Evolutionary conservation across 495 filamentous ascomycete species (phyloP).

Genomic region (Aspergillus hancockii): DNA sequence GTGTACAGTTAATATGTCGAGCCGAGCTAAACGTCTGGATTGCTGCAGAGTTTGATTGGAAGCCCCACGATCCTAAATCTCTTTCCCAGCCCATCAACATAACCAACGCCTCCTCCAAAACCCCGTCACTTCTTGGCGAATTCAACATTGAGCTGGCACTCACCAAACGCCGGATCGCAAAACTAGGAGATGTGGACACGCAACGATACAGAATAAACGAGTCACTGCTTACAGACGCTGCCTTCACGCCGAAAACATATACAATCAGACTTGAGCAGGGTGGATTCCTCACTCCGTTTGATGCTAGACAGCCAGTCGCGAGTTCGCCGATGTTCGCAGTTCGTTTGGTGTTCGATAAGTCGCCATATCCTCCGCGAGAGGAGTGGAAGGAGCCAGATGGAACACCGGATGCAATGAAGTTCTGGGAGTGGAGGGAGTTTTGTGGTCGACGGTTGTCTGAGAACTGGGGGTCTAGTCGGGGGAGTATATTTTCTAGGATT

Average conservation of each 20-base stretch:
- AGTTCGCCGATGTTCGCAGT: not conserved
- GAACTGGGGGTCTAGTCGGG: not conserved
- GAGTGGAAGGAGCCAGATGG: not conserved
- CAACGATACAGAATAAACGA: not conserved
- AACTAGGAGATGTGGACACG: not conserved
- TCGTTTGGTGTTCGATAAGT: conserved; percentile 1
- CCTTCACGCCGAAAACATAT: conserved; percentile 2
- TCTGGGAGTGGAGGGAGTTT: conserved; percentile 12
- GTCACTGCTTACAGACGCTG: not conserved
- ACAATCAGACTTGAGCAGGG: not conserved
- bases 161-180: not conserved
- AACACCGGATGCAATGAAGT: not conserved
- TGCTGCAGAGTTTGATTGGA: conserved; percentile 5
- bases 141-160: conserved; percentile 1
- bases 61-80: not conserved
- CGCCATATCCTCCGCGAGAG: conserved; percentile 7
- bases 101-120: not conserved
- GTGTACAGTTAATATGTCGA: not conserved
- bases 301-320: not conserved
- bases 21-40: conserved; percentile 2
- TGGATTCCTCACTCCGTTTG: not conserved
- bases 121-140: not conserved
- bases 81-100: not conserved
- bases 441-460: not conserved
- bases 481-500: too few relatives aligned